Base-by-base conservation (phyloP, 805 yeast species). In the Lachancea quebecensis region DNA sequence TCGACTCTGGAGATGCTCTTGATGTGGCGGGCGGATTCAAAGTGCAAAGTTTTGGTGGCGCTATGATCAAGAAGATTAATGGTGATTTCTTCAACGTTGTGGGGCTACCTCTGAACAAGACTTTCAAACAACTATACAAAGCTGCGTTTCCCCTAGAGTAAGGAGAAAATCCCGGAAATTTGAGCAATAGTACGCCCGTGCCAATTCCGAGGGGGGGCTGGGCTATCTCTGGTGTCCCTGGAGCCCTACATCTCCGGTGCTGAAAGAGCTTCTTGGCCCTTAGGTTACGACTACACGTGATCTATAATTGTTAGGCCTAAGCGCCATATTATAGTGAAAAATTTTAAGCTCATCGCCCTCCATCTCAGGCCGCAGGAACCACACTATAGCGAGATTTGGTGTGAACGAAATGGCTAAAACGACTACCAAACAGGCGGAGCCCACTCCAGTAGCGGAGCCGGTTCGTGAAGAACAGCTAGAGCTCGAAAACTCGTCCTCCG, bases 1-100 rank as follows among this genome's bases (percentile, higher is more conserved):
- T 85, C 10, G 72, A 72, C 2, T 67, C 81, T 2, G 82, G 74
- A 17, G 97, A 91, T 60, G 98, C 93, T 1, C 45, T 71, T 7
- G 74, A 74, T 39, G 97, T 86, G 1, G 96, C 98, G 2, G 99
- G 97, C 5, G 99, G 99, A 0, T 90, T 86, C 67, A 81, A 80
- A 54, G 81, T 84, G 48, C 98, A 91, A 64, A 85, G 82, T 0
- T 59, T 62, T 9, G 93, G 95, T 1, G 79, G 84, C 1, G 57
- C 81, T 32, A 65, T 91, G 50, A 77, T 93, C 51, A 64, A 70
- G 16, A 64, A 66, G 12, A 74, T 89, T 10, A 71, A 72, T 1
- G 99, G 99, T 0, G 98, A 91, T 60, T 86, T 77, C 58, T 79
- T 74, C 64, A 91, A 88, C 59, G 85, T 87, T 11, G 91, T 91